A percentile compares a stretch with the other conserved stretches of the same genome.
phyloP scores from a whole-genome alignment of 768 basidiomycete species.

The Podaxis carcinomalis region DNA sequence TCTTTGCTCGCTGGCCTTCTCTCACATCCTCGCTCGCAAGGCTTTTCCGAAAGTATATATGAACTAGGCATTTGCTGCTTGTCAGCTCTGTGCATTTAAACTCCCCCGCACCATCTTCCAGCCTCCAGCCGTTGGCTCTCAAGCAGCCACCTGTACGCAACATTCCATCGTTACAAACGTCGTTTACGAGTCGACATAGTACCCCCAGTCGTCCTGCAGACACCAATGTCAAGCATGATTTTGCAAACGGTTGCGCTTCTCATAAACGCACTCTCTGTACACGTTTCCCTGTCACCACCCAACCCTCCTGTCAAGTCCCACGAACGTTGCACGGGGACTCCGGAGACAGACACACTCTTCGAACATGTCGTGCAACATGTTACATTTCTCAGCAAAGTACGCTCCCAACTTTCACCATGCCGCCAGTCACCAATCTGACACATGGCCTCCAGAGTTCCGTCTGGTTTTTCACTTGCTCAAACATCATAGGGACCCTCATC shows the following conservation, averaged over 20 bases:
- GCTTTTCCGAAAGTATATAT: conserved; percentile 10
- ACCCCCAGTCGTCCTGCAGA: background rate
- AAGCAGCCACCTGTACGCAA: background rate
- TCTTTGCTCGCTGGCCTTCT: background rate
- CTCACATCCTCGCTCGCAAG: background rate
- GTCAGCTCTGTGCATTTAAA: background rate
- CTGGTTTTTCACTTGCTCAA: conserved; percentile 5
- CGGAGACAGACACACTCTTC: conserved; percentile 28
- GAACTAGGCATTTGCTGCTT: background rate
- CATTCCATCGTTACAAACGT: background rate
- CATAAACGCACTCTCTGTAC: conserved; percentile 28
- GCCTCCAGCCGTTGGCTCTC: background rate
- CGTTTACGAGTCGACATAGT: background rate
- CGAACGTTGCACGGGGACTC: conserved; percentile 22
- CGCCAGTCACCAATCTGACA: background rate
- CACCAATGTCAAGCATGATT: background rate
- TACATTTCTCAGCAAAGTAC: conserved; percentile 33
- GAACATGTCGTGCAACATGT: conserved; percentile 32
- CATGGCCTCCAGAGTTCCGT: background rate
- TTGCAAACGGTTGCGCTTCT: conserved; percentile 8
- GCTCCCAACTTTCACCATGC: conserved; percentile 22
- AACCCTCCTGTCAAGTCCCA: conserved; percentile 32
- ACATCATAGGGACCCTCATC: background rate
- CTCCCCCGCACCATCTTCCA: background rate
- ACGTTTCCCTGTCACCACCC: conserved; percentile 33